These are phyloP conservation scores for Flaveria brownii DNA, from an alignment of 129 eudicot species.

Conservation along the genomic window DNA sequence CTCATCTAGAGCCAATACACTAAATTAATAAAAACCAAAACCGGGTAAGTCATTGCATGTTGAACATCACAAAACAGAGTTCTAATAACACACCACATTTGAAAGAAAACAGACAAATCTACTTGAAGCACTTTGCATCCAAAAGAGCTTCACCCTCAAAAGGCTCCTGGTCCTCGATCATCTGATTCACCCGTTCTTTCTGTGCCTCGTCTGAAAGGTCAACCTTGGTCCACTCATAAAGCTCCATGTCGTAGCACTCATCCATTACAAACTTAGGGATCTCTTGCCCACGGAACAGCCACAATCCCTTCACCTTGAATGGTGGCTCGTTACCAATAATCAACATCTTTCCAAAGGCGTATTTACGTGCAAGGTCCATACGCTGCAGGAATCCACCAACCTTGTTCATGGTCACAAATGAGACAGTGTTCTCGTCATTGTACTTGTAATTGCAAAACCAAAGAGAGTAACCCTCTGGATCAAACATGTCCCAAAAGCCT, in stretches of 20 bases:
- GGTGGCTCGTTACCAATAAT: conserved; percentile 72
- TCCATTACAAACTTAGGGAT: conserved; percentile 81
- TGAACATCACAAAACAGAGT: conserved; percentile 8
- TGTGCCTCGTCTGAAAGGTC: conserved; percentile 69
- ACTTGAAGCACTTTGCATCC: conserved; percentile 95
- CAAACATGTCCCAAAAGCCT: conserved; percentile 97
- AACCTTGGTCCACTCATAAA: conserved; percentile 76
- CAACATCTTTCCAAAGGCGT: conserved; percentile 89
- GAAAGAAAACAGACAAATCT: not conserved
- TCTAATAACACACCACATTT: not conserved
- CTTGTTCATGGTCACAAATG: conserved; percentile 91
- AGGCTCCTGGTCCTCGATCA: conserved; percentile 87
- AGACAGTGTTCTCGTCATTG: conserved; percentile 72
- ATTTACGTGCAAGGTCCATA: conserved; percentile 87
- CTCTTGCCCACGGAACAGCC: conserved; percentile 84
- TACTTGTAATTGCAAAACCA: conserved; percentile 91
- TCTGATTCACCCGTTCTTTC: conserved; percentile 79
- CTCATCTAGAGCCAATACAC: not conserved
- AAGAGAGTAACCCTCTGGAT: conserved; percentile 90
- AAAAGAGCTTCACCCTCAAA: conserved; percentile 75
- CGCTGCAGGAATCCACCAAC: conserved; percentile 82
- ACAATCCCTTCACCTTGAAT: conserved; percentile 76
- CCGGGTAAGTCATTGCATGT: not conserved
- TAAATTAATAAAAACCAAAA: not conserved
- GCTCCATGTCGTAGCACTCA: conserved; percentile 86